These are phyloP conservation scores for Trichoderma atroviride DNA, from an alignment of 2,329 filamentous ascomycete species.

Conservation along the genomic window DNA sequence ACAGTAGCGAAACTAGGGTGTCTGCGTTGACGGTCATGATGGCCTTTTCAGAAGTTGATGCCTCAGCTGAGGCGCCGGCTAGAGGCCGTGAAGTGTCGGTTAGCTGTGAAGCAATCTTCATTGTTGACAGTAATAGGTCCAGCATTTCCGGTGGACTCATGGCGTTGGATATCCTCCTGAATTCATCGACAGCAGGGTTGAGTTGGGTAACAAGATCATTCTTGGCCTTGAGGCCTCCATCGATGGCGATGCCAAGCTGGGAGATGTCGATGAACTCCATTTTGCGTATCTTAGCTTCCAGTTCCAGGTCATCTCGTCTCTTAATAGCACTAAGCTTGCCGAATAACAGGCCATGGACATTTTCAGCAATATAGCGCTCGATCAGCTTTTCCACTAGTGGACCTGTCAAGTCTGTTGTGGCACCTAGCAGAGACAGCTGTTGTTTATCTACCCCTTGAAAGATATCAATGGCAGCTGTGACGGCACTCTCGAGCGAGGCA, in stretches of 20 bases:
- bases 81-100: conserved; percentile 54
- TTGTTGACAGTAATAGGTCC: conserved; percentile 73
- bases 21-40: conserved; percentile 76
- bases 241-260: conserved; percentile 86
- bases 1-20: conserved; percentile 84
- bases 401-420: conserved; percentile 90
- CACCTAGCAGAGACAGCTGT: conserved; percentile 86
- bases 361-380: conserved; percentile 90
- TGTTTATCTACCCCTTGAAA: conserved; percentile 97
- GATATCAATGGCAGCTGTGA: conserved; percentile 90
- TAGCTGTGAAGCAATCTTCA: conserved; percentile 78
- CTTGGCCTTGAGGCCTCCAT: conserved; percentile 76
- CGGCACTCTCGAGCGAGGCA: conserved; percentile 83
- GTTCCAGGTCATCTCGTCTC: conserved; percentile 78
- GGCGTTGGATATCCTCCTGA: conserved; percentile 79
- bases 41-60: conserved; percentile 52
- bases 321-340: conserved; percentile 78
- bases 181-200: conserved; percentile 79
- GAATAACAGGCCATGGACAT: conserved; percentile 88
- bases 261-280: conserved; percentile 95
- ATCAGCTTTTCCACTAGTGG: conserved; percentile 91
- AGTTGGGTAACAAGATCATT: conserved; percentile 78
- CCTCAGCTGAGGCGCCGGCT: conserved; percentile 36
- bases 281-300: conserved; percentile 86
- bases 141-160: conserved; percentile 89